Base-by-base conservation (phyloP, 371 early-diverging fungal genomes). In the Cladochytrium tenue region DNA sequence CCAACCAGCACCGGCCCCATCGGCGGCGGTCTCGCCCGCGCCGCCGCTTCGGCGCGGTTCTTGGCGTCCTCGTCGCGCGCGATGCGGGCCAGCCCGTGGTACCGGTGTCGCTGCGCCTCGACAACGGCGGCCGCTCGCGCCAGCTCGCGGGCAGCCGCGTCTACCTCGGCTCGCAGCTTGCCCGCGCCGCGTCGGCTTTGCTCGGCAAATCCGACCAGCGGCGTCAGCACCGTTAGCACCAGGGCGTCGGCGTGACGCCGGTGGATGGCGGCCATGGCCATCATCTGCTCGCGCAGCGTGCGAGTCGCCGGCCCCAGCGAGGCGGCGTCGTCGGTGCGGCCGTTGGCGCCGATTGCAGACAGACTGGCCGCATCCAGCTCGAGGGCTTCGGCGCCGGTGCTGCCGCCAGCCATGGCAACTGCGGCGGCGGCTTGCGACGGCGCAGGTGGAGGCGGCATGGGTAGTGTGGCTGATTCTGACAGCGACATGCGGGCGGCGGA, bases 201-300 rank as follows among this genome's bases (percentile, higher is more conserved):
- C 26, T 63, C 68, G 57, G 70, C 56, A 52, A 67, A 74, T 26
- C 64, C 70, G 13, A 58, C 58, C 34, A 74, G 66, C 20, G 74
- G 74, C 2, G 70, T 34, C 62, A 70, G 36, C 53, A 70, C 74
- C 0, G 68, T 53, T 7, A 70, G 69, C 57, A 60, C 65, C 51
- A 74, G 66, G 33, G 71, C 67, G 62, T 74, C 70, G 59, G 70
- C 70, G 59, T 74, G 74, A 20, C 63, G 63, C 7, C 70, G 65
- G 61, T 74, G 74, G 20, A 51, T 56, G 57, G 68, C 64, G 27
- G 74, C 67, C 66, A 63, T 64, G 26, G 70, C 60, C 26, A 59
- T 58, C 62, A 68, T 65, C 32, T 73, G 73, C 33, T 64, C 66
- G 17, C 66, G 64, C 10, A 72, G 43, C 2, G 60, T 68, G 2